phyloP scores from a whole-genome alignment of 2,329 filamentous ascomycete species.

The Verticillium isaacii region DNA sequence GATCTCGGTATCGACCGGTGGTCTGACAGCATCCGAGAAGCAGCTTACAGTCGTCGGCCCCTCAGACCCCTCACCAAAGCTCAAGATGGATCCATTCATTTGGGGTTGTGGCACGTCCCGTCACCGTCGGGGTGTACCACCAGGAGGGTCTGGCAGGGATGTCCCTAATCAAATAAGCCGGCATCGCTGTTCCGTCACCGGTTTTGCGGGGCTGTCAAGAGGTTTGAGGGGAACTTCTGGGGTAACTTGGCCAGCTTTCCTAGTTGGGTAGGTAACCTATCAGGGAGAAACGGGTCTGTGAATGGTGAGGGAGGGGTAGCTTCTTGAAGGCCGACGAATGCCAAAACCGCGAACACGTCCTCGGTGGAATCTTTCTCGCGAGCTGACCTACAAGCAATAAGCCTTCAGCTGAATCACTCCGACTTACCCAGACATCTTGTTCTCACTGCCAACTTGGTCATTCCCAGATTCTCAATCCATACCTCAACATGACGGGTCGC shows the following conservation, averaged over 20 bases:
- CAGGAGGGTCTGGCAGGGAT: background rate
- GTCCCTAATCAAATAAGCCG: background rate
- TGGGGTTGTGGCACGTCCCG: background rate
- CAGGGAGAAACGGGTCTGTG: background rate
- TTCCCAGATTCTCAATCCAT: conserved; percentile 1
- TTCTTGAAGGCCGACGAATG: background rate
- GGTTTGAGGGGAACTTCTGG: background rate
- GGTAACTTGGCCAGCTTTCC: background rate
- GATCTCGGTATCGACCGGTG: background rate
- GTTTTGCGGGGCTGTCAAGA: background rate
- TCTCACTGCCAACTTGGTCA: background rate
- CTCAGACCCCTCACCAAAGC: background rate
- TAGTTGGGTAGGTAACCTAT: background rate
- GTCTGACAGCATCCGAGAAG: background rate
- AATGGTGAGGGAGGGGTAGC: background rate
- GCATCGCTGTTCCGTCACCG: background rate
- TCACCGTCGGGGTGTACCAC: background rate
- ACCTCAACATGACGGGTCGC: conserved; percentile 19
- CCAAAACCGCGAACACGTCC: background rate
- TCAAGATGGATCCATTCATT: background rate
- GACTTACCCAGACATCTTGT: too few relatives aligned
- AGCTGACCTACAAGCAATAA: background rate
- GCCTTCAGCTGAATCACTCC: too few relatives aligned
- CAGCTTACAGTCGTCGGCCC: background rate
- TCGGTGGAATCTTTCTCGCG: background rate